Evolutionary conservation across 2,329 filamentous ascomycete species (phyloP).

Genomic region (Alternaria tenuissima): DNA sequence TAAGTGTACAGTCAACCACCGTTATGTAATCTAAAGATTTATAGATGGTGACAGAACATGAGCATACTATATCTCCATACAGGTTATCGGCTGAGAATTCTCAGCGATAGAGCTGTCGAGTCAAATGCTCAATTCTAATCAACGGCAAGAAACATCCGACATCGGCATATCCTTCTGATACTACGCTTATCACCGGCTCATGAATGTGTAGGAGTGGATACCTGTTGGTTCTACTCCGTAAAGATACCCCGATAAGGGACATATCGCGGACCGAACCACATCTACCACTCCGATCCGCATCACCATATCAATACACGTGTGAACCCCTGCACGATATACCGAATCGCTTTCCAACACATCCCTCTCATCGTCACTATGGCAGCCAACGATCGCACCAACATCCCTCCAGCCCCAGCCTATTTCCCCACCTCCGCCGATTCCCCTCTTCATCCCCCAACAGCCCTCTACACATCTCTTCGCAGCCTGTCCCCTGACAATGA

Average conservation of each 20-base stretch:
- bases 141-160: slow-evolving; percentile 1
- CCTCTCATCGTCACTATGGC: slow-evolving; percentile 7
- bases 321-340: background rate
- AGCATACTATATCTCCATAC: background rate
- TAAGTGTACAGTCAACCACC: background rate
- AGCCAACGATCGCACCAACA: slow-evolving; percentile 11
- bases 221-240: background rate
- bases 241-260: background rate
- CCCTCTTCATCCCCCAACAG: slow-evolving; percentile 43
- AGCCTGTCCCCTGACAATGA: slow-evolving; percentile 9
- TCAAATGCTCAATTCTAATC: background rate
- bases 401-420: slow-evolving; percentile 45
- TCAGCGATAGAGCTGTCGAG: background rate
- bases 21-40: background rate
- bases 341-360: background rate
- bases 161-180: slow-evolving; percentile 2
- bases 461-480: slow-evolving; percentile 39
- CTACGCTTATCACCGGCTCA: slow-evolving; percentile 18
- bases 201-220: background rate
- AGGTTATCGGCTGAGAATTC: too few relatives aligned
- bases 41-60: background rate
- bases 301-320: background rate
- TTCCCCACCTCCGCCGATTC: slow-evolving; percentile 43
- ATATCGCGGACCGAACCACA: background rate
- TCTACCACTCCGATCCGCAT: background rate